Base-by-base conservation (phyloP, 2,329 filamentous ascomycete genomes). In the Aspergillus piperis region DNA sequence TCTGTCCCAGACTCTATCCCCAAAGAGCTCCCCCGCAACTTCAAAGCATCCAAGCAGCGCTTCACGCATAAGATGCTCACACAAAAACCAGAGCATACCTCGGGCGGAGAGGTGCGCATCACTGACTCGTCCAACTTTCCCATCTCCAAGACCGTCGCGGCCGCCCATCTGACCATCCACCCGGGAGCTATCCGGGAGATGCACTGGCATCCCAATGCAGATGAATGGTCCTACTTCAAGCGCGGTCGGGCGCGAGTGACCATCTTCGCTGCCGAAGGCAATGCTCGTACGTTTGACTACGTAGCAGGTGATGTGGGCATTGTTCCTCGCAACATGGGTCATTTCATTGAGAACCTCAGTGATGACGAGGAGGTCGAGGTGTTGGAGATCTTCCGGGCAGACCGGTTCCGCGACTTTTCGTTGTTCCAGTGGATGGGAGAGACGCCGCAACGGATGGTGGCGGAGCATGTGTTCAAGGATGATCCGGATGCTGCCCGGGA, bases 181-280 rank as follows among this genome's bases (percentile, higher is more conserved):
- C 56, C 56, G 1, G 56, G 56, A 3, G 56, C 56, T 13, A 47
- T 58, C 6, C 47, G 56, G 10, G 56, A 58, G 48, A 61, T 61
- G 54, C 59, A 61, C 59, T 61, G 59, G 59, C 59, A 61, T 30
- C 59, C 55, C 25, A 58, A 49, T 30, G 55, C 54, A 3, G 59
- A 61, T 23, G 55, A 61, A 23, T 61, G 59, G 59, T 58, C 55
- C 19, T 61, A 58, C 36, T 61, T 58, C 17, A 61, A 58, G 11
- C 39, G 42, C 2, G 59, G 59, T 8, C 49, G 50, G 25, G 59
- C 54, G 21, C 56, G 56, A 13, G 56, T 58, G 21, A 58, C 56
- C 7, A 36, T 58, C 19, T 58, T 58, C 8, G 56, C 56, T 10
- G 56, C 56, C 1, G 56, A 58, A 7, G 56, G 56, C 4, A 58